phyloP scores from a whole-genome alignment of 768 basidiomycete species.

The Dioszegia aurantiaca region DNA sequence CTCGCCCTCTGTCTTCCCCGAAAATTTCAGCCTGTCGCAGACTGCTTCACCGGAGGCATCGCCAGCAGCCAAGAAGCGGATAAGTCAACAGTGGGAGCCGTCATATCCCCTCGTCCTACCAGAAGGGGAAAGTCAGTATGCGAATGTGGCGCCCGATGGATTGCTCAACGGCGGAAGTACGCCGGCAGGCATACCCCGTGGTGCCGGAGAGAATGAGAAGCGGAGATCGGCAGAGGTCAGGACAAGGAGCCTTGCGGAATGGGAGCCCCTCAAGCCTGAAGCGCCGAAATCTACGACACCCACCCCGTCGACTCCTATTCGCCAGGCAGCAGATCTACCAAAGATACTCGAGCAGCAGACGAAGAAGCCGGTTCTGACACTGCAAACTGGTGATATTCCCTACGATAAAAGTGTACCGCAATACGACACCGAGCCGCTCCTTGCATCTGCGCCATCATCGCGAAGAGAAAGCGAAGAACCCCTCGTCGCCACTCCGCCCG shows the following conservation, averaged over 20 bases:
- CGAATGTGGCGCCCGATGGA: slow-evolving; percentile 38
- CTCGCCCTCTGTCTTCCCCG: slow-evolving; percentile 29
- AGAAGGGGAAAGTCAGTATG: slow-evolving; percentile 24
- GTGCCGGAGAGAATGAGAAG: slow-evolving; percentile 26
- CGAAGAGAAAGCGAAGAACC: slow-evolving; percentile 14
- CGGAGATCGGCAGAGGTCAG: slow-evolving; percentile 11
- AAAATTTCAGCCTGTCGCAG: slow-evolving; percentile 26
- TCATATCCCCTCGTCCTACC: slow-evolving; percentile 36
- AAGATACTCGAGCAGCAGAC: neutral
- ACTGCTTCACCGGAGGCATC: slow-evolving; percentile 29
- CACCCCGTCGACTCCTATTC: slow-evolving; percentile 1
- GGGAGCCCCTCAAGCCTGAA: slow-evolving; percentile 22
- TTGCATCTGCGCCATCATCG: neutral
- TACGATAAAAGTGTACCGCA: too few relatives aligned
- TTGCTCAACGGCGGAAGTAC: slow-evolving; percentile 1
- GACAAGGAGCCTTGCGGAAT: slow-evolving; percentile 7
- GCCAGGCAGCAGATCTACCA: slow-evolving; percentile 4
- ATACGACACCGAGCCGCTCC: neutral
- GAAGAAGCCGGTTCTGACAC: neutral
- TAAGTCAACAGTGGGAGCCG: slow-evolving; percentile 28
- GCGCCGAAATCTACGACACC: neutral
- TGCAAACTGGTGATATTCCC: neutral
- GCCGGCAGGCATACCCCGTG: neutral
- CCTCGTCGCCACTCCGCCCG: slow-evolving; percentile 4
- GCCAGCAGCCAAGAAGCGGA: slow-evolving; percentile 11